Evolutionary conservation across 2,329 filamentous ascomycete genomes (phyloP), one percentile per base, ranked within the genome.

Genomic region (Stenocarpella maydis): DNA sequence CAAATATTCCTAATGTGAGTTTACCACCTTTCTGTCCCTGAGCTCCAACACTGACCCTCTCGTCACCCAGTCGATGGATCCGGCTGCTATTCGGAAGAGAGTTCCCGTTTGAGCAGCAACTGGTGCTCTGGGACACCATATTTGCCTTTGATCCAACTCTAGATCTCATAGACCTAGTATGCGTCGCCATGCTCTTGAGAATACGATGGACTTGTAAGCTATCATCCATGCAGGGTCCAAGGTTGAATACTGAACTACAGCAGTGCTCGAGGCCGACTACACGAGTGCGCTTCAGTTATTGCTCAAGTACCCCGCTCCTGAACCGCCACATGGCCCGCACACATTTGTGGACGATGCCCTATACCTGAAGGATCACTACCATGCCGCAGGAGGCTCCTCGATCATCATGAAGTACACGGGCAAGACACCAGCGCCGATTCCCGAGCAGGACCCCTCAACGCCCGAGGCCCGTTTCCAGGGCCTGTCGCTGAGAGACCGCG

Each of bases 1-100:
- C 96, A 99, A 75, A 95, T 99, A 63, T 99, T 98, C 77, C 83
- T 98, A 28, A 97, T 98, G 92, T 96, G 81, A 79, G 85, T 78
- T 24, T 31, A 14, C 31, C 6, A 54, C 52, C 67, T 71, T 72
- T 21, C 75, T 65, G 12, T 21, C 3, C n/a, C 12, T 21, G 5
- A n/a, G 19, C 17, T 6, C 37, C 12, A 63, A 45, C 14, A 41
- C 65, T 28, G 41, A 34, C 45, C 45, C 10, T 45, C 17, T 1
- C 6, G 1, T n/a, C n/a, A 45, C 34, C 14, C n/a, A 95, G 92
- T 72, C 94, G 96, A 69, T 99, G 96, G 96, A 92, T 98, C 69
- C 90, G 96, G 34, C 87, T 99, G 1, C 82, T 99, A 0, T 98
- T 98, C 76, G 95, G 95, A 60, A 88, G 96, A 73, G 96, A 99